Evolutionary conservation across 371 early-diverging fungal species (phyloP).

Genomic region (Mortierella sp.): DNA sequence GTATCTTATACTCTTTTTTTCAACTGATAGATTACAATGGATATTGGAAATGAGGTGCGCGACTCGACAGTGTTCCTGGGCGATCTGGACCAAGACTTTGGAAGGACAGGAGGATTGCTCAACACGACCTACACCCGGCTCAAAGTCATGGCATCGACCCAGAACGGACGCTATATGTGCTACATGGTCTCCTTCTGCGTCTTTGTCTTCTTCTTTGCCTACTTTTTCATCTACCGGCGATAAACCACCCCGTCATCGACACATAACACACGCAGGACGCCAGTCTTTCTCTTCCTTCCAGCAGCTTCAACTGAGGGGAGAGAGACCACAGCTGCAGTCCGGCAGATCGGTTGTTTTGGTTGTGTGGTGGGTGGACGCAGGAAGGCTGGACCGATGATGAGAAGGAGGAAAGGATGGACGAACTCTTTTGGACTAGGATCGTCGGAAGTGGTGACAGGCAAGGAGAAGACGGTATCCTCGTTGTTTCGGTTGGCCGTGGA

Average conservation of each 20-base stretch:
- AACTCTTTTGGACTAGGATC: too few species aligned
- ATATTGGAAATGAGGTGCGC: constrained; percentile 53
- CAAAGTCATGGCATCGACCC: constrained; percentile 60
- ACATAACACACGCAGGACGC: background rate
- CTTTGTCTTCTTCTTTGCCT: constrained; percentile 60
- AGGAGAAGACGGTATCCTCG: background rate
- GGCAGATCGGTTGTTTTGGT: too few species aligned
- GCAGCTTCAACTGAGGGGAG: too few species aligned
- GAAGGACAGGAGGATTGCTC: constrained; percentile 62
- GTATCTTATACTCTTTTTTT: background rate
- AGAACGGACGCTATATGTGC: constrained; percentile 68
- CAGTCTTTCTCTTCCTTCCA: too few species aligned
- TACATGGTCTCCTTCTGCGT: constrained; percentile 64
- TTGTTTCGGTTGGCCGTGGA: background rate
- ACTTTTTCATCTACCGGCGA: constrained; percentile 54
- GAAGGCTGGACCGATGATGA: too few species aligned
- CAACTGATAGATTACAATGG: constrained; percentile 34
- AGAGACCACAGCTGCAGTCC: too few species aligned
- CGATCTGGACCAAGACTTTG: constrained; percentile 61
- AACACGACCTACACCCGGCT: constrained; percentile 61
- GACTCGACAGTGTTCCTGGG: constrained; percentile 43
- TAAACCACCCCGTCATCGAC: constrained; percentile 6
- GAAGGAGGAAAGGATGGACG: too few species aligned
- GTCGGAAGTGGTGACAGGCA: background rate
- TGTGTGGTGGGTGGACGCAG: too few species aligned